Evolutionary conservation across 1,284 basidiomycete species (phyloP).

Genomic region (Phaffia rhodozyma): DNA sequence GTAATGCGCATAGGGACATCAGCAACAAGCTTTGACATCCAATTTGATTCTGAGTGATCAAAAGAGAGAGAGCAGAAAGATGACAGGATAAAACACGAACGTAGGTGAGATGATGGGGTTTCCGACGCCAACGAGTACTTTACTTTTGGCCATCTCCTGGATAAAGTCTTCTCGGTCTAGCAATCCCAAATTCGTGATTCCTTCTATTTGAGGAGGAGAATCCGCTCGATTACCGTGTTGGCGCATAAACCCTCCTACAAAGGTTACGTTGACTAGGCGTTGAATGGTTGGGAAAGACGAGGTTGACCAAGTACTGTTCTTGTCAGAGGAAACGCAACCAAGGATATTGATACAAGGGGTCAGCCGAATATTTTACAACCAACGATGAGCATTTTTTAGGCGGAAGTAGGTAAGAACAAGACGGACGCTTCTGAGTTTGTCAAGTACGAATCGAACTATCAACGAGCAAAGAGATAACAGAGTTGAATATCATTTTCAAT

Average conservation of each 20-base stretch:
- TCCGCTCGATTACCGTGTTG: constrained; percentile 4
- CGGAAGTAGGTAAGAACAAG: background rate
- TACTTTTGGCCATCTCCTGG: constrained; percentile 18
- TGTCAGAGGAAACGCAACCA: background rate
- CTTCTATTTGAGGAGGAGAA: constrained; percentile 2
- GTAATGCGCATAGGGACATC: too few species aligned
- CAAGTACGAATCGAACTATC: constrained; percentile 16
- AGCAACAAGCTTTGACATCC: too few species aligned
- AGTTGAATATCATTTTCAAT: background rate
- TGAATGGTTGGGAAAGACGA: background rate
- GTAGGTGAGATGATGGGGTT: constrained; percentile 18
- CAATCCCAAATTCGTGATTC: constrained; percentile 19
- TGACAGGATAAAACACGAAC: background rate
- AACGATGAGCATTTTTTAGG: background rate
- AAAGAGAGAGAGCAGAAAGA: background rate
- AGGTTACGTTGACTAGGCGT: background rate
- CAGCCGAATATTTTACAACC: too few species aligned
- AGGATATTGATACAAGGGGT: background rate
- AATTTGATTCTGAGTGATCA: too few species aligned
- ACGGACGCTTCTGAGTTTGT: background rate
- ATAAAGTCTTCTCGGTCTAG: constrained; percentile 18
- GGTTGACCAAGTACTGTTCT: constrained; percentile 1
- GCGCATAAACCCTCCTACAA: constrained; percentile 15
- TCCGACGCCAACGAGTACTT: constrained; percentile 23
- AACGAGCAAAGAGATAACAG: background rate